Conservation (phyloP, 768 basidiomycete species). For the Brasilioporus rufonigricans region DNA sequence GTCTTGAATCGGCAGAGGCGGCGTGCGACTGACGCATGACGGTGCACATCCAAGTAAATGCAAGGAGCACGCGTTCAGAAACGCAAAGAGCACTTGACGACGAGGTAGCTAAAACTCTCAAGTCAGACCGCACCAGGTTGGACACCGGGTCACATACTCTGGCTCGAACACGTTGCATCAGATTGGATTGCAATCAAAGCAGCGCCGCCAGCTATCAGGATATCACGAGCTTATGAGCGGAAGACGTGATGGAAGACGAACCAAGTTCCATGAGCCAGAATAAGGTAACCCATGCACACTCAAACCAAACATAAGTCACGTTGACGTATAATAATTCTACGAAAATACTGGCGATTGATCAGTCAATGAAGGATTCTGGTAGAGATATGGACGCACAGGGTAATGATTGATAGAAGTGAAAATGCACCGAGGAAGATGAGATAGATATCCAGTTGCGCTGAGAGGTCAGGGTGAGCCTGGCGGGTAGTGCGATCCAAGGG, state of each 20-base stretch:
- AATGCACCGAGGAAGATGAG: constrained; percentile 58
- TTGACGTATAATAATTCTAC: constrained; percentile 53
- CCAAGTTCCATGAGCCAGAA: constrained; percentile 62
- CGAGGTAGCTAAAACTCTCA: not conserved
- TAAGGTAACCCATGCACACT: constrained; percentile 57
- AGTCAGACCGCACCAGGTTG: constrained; percentile 1
- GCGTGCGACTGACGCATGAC: constrained; percentile 36
- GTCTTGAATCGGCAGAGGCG: not conserved
- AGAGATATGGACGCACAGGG: constrained; percentile 45
- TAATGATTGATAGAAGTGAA: constrained; percentile 56
- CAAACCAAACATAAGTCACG: constrained; percentile 68
- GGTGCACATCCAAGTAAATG: constrained; percentile 57
- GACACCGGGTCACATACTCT: constrained; percentile 22
- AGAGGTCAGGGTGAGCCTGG: constrained; percentile 9
- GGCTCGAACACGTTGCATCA: constrained; percentile 33
- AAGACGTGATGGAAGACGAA: constrained; percentile 31
- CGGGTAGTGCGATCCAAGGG: not conserved
- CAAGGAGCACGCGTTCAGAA: constrained; percentile 55
- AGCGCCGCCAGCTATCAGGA: constrained; percentile 48
- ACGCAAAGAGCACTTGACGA: constrained; percentile 34
- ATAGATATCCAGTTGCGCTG: constrained; percentile 55
- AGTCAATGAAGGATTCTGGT: not conserved
- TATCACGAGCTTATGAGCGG: constrained; percentile 4
- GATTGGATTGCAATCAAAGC: constrained; percentile 44
- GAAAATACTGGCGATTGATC: constrained; percentile 43